Base-by-base conservation (phyloP, 805 yeast genomes). In the Cyberlindnera mrakii region DNA sequence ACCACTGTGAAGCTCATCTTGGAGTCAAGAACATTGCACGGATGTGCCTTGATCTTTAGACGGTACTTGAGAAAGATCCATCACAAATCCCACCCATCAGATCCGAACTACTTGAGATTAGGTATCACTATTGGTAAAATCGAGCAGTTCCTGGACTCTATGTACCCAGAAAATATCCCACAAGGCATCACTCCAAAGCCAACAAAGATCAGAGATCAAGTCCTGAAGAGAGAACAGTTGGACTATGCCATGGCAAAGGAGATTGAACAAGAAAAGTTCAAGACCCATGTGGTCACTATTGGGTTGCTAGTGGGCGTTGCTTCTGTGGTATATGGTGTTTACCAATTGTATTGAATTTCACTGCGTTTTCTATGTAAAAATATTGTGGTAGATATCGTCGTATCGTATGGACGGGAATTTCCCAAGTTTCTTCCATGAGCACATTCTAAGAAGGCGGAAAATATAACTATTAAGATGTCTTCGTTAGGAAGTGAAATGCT, bases 71-170 rank as follows among this genome's bases (percentile, higher is more conserved):
- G 83, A 58, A 71, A 70, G 40, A 89, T 93, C 55, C 93, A 90
- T 64, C 82, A 79, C 51, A 80, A 82, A 63, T 78, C 91, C 39
- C 74, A 77, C 13, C 93, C 90, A 29, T 67, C 72, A 31, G 98
- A 91, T 67, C 95, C 96, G 49, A 84, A 84, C 67, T 91, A 86
- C 65, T 70, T 90, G 57, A 76, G 80, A 47, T 77, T 93, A 52
- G 95, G 95, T 54, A 78, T 87, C 51, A 77, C 78, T 50, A 85
- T 96, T 63, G 96, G 93, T 41, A 84, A 85, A 63, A 78, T 93
- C 50, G 96, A 88, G 58, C 96, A 86, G 67, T 84, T 78, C 64
- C 81, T 91, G 55, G 96, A 91, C 60, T 70, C 71, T 40, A 71
- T 85, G 75, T 79, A 80, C 60, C 93, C 90, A 49, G 35, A 42